phyloP scores from a whole-genome alignment of 2,329 filamentous ascomycete species.

The Trichoderma gracile region DNA sequence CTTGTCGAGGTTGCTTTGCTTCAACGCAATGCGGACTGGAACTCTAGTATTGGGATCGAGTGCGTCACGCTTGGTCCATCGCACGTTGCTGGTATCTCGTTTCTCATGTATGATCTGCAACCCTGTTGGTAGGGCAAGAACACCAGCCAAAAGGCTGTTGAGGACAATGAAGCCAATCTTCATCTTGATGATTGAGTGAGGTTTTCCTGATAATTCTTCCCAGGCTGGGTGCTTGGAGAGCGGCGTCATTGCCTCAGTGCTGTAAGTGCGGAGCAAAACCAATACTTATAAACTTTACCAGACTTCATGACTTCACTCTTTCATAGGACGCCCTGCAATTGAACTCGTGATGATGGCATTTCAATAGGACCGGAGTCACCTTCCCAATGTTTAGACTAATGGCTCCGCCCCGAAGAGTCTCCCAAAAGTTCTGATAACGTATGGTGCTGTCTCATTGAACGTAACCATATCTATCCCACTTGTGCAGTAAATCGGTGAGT shows the following conservation, averaged over 20 bases:
- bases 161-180: conserved; percentile 29
- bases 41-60: conserved; percentile 31
- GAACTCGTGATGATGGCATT: not conserved
- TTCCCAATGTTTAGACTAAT: conserved; percentile 7
- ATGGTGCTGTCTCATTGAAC: not conserved
- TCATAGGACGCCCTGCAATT: not conserved
- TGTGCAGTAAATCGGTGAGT: not conserved
- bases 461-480: not conserved
- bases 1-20: conserved; percentile 49
- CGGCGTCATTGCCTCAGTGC: no score
- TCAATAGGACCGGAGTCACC: not conserved
- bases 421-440: conserved; percentile 8
- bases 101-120: conserved; percentile 39
- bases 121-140: conserved; percentile 27
- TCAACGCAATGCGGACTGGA: conserved; percentile 46
- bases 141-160: conserved; percentile 29
- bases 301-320: not conserved
- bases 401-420: not conserved
- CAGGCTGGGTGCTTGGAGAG: not conserved
- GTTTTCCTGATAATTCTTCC: not conserved
- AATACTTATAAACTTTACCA: not conserved
- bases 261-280: not conserved
- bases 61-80: conserved; percentile 34
- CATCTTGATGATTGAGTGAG: conserved; percentile 25
- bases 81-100: conserved; percentile 29